A percentile compares a stretch with the other conserved stretches of the same genome.
Evolutionary conservation across 352 stramenopile genomes (phyloP).

Genomic region (Pythium monospermum): DNA sequence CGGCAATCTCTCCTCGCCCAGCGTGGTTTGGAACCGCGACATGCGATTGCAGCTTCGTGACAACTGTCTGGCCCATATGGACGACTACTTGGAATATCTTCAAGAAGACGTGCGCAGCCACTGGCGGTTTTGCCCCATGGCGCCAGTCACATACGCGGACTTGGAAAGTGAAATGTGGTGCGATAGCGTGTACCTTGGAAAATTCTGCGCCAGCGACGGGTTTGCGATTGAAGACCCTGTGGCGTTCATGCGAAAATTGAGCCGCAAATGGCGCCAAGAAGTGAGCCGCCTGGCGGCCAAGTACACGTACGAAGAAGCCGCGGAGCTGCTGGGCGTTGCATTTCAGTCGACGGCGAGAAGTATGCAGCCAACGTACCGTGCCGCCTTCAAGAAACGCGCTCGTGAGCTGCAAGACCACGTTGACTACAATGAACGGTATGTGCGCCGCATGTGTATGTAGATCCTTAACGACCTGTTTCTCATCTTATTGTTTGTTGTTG

Average conservation of each 20-base stretch:
- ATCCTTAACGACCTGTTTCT: neutral
- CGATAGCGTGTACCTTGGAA: conserved; percentile 90
- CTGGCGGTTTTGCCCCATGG: conserved; percentile 92
- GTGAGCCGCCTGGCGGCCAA: conserved; percentile 22
- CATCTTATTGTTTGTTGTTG: neutral
- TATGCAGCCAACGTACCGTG: conserved; percentile 32
- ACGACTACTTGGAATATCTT: conserved; percentile 87
- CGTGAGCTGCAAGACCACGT: conserved; percentile 26
- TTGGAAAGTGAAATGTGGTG: conserved; percentile 92
- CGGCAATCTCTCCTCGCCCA: conserved; percentile 77
- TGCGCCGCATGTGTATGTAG: neutral
- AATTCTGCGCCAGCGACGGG: conserved; percentile 86
- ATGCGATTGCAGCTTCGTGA: conserved; percentile 90
- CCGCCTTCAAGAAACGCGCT: conserved; percentile 51
- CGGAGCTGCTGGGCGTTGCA: conserved; percentile 30
- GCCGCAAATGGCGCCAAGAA: conserved; percentile 80
- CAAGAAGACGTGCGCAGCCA: conserved; percentile 82
- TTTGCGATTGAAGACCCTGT: conserved; percentile 84
- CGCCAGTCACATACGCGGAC: conserved; percentile 84
- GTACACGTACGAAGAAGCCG: conserved; percentile 37
- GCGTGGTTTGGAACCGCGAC: conserved; percentile 92
- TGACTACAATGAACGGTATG: conserved; percentile 42
- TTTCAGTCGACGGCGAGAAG: conserved; percentile 7
- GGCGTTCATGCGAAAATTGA: conserved; percentile 80
- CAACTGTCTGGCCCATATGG: conserved; percentile 87